These are phyloP conservation scores for Fusarium transvaalense DNA, from an alignment of 2,329 filamentous ascomycete genomes.

Conservation along the genomic window DNA sequence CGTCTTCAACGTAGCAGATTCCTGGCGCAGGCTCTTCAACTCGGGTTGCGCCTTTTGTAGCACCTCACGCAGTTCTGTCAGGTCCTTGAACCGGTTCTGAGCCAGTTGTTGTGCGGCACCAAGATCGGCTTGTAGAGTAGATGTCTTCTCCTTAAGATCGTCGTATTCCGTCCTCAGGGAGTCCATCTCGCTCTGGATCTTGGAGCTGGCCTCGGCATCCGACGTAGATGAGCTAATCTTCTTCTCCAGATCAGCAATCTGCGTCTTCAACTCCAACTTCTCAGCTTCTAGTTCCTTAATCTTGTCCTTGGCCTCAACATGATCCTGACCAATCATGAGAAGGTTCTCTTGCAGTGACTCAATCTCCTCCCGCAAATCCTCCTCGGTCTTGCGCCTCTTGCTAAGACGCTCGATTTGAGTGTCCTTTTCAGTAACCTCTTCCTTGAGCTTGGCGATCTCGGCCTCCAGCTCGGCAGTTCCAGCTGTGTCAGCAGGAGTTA, in stretches of 20 bases:
- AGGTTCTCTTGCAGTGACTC: slow-evolving; percentile 85
- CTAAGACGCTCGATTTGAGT: slow-evolving; percentile 78
- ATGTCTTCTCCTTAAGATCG: slow-evolving; percentile 76
- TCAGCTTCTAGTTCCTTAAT: slow-evolving; percentile 78
- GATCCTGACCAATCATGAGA: slow-evolving; percentile 81
- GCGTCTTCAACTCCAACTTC: slow-evolving; percentile 72
- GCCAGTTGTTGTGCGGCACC: slow-evolving; percentile 88
- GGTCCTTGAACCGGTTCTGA: slow-evolving; percentile 87
- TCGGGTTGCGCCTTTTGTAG: slow-evolving; percentile 90
- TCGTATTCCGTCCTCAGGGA: slow-evolving; percentile 68
- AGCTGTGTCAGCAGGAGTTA: slow-evolving; percentile 46
- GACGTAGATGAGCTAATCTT: slow-evolving; percentile 66
- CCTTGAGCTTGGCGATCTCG: slow-evolving; percentile 64
- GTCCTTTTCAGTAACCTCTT: slow-evolving; percentile 74
- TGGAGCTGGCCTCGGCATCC: slow-evolving; percentile 61
- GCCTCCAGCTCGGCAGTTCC: slow-evolving; percentile 59
- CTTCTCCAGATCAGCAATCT: slow-evolving; percentile 76
- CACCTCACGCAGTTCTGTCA: slow-evolving; percentile 82
- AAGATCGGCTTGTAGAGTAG: slow-evolving; percentile 82
- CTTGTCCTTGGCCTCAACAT: slow-evolving; percentile 84
- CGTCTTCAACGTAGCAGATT: slow-evolving; percentile 79
- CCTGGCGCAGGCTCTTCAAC: slow-evolving; percentile 80
- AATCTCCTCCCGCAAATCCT: slow-evolving; percentile 86
- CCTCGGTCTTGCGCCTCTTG: slow-evolving; percentile 78
- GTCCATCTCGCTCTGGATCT: slow-evolving; percentile 72